Conservation (phyloP, 2,329 filamentous ascomycete species). For the Akanthomyces dipterigenus region DNA sequence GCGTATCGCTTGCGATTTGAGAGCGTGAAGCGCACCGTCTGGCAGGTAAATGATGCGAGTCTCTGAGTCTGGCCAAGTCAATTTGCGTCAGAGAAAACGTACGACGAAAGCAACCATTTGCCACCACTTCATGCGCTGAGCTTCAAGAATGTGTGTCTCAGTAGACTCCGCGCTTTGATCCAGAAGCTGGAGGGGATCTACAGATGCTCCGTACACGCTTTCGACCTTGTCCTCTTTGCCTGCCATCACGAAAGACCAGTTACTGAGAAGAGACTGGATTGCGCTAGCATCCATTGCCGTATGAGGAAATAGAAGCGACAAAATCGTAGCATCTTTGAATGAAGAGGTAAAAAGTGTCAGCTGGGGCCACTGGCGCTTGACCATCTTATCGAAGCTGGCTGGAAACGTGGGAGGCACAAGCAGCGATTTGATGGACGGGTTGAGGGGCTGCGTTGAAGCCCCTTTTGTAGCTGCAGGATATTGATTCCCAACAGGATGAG, state of each 20-base stretch:
- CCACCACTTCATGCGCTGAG: not conserved
- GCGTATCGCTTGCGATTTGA: not conserved
- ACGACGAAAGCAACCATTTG: not conserved
- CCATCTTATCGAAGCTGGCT: not conserved
- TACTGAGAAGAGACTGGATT: conserved; percentile 30
- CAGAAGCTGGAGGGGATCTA: not conserved
- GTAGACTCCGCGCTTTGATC: not conserved
- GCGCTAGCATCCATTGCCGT: conserved; percentile 39
- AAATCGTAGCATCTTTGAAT: conserved; percentile 40
- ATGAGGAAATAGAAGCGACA: conserved; percentile 38
- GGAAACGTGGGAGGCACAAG: not conserved
- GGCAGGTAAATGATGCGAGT: not conserved
- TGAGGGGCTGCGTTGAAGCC: not conserved
- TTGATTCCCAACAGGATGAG: not conserved
- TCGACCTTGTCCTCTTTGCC: conserved; percentile 33
- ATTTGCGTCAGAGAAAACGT: not conserved
- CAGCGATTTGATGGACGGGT: not conserved
- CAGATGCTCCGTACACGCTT: conserved; percentile 19
- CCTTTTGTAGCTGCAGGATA: not conserved
- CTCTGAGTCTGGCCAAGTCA: not conserved
- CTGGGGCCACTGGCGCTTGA: conserved; percentile 31
- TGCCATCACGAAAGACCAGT: conserved; percentile 38
- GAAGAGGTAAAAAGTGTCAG: conserved; percentile 38
- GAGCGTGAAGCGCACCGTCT: not conserved
- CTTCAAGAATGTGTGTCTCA: not conserved